These are phyloP conservation scores for Striga hermonthica DNA, from an alignment of 305 asterid genomes.

Conservation along the genomic window DNA sequence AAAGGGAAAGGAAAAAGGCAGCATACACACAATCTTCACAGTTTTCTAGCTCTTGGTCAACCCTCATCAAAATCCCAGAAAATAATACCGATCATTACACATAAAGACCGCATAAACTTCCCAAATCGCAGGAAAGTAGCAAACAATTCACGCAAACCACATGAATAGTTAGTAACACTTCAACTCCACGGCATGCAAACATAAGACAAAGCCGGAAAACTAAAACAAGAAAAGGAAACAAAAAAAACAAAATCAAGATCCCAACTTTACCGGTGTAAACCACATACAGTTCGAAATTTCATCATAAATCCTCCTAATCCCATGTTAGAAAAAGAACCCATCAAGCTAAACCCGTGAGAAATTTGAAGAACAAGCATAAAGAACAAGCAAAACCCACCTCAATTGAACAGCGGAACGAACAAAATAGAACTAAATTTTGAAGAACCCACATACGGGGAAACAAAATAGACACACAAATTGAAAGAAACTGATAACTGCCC, in stretches of 20 bases:
- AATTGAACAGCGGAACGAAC: constrained; percentile 12
- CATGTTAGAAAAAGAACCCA: constrained; percentile 31
- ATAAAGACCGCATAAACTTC: not conserved
- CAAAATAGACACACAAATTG: not conserved
- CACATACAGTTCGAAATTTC: constrained; percentile 31
- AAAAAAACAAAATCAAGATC: no score
- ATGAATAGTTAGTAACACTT: not conserved
- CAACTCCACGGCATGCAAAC: constrained; percentile 26
- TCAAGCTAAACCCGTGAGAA: constrained; percentile 21
- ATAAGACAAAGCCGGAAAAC: constrained; percentile 21
- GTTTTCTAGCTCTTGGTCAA: constrained; percentile 31
- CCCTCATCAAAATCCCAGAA: constrained; percentile 23
- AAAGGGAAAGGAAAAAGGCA: not conserved
- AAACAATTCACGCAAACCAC: constrained; percentile 12
- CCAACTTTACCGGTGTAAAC: constrained; percentile 31
- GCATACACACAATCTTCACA: constrained; percentile 11
- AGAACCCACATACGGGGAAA: not conserved
- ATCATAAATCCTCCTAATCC: constrained; percentile 24
- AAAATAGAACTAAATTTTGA: constrained; percentile 11
- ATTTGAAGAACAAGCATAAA: not conserved
- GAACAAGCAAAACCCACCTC: constrained; percentile 32
- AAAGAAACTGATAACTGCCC: constrained; percentile 36
- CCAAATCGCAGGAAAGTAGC: not conserved
- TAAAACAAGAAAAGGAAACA: constrained; percentile 16
- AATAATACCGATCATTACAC: not conserved